Evolutionary conservation across 805 yeast genomes (phyloP).

Genomic region (Nakazawaea holstii): DNA sequence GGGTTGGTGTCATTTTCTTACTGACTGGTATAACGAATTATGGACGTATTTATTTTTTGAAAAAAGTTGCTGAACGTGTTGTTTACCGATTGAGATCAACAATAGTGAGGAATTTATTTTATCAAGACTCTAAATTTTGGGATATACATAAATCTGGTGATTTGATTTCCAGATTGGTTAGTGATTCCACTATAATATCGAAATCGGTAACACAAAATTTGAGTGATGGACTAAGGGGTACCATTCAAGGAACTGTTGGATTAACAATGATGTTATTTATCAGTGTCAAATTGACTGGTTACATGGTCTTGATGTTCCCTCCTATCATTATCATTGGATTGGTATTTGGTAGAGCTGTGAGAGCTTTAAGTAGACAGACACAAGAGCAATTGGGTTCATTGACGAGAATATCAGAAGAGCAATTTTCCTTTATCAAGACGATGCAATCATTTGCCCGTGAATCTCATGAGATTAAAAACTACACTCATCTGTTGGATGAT

Average conservation of each 20-base stretch:
- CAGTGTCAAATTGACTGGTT: conserved; percentile 74
- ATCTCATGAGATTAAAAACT: conserved; percentile 65
- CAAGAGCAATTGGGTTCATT: conserved; percentile 83
- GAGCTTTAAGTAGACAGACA: conserved; percentile 65
- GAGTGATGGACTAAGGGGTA: conserved; percentile 86
- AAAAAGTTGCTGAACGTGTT: conserved; percentile 79
- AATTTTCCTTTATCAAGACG: conserved; percentile 76
- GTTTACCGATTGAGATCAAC: conserved; percentile 80
- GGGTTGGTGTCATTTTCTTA: conserved; percentile 56
- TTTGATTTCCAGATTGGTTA: conserved; percentile 78
- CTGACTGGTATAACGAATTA: conserved; percentile 76
- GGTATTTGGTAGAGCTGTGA: conserved; percentile 76
- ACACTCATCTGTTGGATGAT: conserved; percentile 64
- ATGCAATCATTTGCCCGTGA: conserved; percentile 92
- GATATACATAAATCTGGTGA: conserved; percentile 91
- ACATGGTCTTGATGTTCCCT: conserved; percentile 78
- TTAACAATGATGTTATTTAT: conserved; percentile 88
- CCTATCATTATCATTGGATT: conserved; percentile 76
- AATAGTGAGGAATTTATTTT: conserved; percentile 68
- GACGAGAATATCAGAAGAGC: conserved; percentile 90
- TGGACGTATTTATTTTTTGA: conserved; percentile 70
- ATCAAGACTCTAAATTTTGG: conserved; percentile 85
- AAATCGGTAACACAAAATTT: conserved; percentile 83
- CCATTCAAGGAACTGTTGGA: conserved; percentile 81
- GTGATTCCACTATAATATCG: conserved; percentile 85